Base-by-base conservation (phyloP, 2,329 filamentous ascomycete genomes). In the Beauveria varroae region DNA sequence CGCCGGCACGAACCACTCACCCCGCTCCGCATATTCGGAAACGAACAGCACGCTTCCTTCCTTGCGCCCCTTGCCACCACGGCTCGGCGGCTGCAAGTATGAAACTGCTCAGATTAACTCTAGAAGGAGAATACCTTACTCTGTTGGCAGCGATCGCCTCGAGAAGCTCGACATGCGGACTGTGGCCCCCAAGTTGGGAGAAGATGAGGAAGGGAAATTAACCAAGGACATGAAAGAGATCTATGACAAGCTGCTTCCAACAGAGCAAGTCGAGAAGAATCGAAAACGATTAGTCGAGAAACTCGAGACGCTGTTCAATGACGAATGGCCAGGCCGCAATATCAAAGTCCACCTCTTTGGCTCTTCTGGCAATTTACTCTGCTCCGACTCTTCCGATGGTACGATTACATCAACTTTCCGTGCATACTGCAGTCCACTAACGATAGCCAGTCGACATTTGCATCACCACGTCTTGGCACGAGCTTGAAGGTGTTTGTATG, bases 341-440 rank as follows among this genome's bases (percentile, higher is more conserved):
- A 97, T 97, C 70, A 87, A 85, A 66, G 95, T 97, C 41, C 88
- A 95, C 72, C 86, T 98, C 18, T 99, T 99, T 81, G 95, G 95
- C n/a, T 98, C 95, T 5, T 98, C 95, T 5, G 95, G 95, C 53
- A 99, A 99, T 74, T 78, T 95, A 73, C 79, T 99, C 61, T 97
- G 92, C 75, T 96, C 93, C 40, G 93, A 91, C 74, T 92, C 97
- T 71, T 99, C 95, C 57, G 95, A 99, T 78, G 91, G 92, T 96
- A 79, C 16, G 43, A 2, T 14, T 16, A 9, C 28, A 7, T 56
- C 46, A 16, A 59, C 16, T 28, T 16, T n/a, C 12, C 40, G n/a
- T 34, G 22, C 49, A 49, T 3, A 46, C 24, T 26, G 14, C 22
- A 30, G 44, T 64, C 75, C 79, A 64, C 78, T 56, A 41, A 58